Percentiles rank a stretch among this genome's conserved stretches.
phyloP scores from a whole-genome alignment of 306 rosid genomes.

The Citrullus mucosospermus region DNA sequence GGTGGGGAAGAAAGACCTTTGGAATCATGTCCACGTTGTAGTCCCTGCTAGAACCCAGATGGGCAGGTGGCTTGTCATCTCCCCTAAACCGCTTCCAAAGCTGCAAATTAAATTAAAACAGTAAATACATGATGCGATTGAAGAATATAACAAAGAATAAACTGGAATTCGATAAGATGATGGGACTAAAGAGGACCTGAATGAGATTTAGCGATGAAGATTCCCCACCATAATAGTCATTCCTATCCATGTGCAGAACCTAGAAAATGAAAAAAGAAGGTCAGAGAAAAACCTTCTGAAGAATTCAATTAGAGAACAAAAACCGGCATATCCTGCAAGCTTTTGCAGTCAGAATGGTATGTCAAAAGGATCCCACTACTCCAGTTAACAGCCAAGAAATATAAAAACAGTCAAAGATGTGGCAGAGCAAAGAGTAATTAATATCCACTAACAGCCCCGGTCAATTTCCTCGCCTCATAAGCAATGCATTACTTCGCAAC shows the following conservation, averaged over 20 bases:
- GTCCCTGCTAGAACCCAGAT: constrained; percentile 90
- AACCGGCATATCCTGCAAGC: neutral
- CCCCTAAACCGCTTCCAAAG: constrained; percentile 96
- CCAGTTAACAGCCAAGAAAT: neutral
- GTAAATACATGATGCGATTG: neutral
- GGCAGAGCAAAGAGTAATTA: neutral
- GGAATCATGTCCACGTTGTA: constrained; percentile 95
- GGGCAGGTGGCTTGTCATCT: constrained; percentile 66
- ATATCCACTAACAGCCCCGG: neutral
- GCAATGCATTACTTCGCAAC: neutral
- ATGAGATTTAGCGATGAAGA: constrained; percentile 81
- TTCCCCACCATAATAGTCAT: constrained; percentile 93
- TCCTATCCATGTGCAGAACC: constrained; percentile 97
- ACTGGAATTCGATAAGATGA: neutral
- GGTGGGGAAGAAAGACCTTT: constrained; percentile 34
- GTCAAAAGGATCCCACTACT: neutral
- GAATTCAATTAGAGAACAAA: neutral
- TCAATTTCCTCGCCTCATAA: neutral
- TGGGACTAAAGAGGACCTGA: constrained; percentile 35
- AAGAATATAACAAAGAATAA: neutral
- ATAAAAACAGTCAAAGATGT: neutral
- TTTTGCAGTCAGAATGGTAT: neutral
- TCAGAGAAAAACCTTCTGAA: neutral
- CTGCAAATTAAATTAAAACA: constrained; percentile 23
- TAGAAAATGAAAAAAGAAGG: constrained; percentile 10